Evolutionary conservation across 108 stramenopile genomes (phyloP).

Genomic region (Skeletonema costatum): DNA sequence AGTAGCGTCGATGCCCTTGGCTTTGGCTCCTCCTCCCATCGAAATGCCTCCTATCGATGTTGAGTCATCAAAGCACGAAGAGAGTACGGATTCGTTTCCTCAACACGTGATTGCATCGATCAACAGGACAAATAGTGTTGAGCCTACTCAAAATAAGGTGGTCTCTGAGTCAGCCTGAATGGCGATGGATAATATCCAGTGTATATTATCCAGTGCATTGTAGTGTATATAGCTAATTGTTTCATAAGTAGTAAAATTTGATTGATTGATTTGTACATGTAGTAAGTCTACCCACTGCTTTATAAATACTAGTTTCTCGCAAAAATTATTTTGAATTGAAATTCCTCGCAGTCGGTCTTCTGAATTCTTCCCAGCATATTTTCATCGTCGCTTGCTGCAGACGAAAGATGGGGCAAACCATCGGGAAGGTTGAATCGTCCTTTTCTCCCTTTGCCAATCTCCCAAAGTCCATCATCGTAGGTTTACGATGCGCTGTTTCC

Average conservation of each 20-base stretch:
- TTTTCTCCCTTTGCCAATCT: conserved; percentile 28
- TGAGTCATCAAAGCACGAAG: background rate
- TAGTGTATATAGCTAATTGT: background rate
- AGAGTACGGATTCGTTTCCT: background rate
- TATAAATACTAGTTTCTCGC: too few species aligned
- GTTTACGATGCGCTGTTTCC: conserved; percentile 10
- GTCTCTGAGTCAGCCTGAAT: background rate
- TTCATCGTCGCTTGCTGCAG: too few species aligned
- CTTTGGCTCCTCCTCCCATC: background rate
- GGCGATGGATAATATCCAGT: background rate
- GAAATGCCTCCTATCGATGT: background rate
- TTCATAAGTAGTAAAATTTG: too few species aligned
- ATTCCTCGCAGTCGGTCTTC: too few species aligned
- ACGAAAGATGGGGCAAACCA: background rate
- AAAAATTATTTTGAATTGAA: too few species aligned
- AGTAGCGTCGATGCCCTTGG: conserved; percentile 61
- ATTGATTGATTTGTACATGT: too few species aligned
- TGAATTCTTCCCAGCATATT: too few species aligned
- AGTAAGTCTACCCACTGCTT: too few species aligned
- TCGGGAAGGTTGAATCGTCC: background rate
- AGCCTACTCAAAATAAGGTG: background rate
- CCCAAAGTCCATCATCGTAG: conserved; percentile 11
- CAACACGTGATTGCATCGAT: background rate
- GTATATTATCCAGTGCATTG: background rate
- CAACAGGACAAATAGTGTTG: background rate